Evolutionary conservation across 2,329 filamentous ascomycete genomes (phyloP), one percentile per base, ranked within the genome.

Genomic region (Colletotrichum neosansevieriae): DNA sequence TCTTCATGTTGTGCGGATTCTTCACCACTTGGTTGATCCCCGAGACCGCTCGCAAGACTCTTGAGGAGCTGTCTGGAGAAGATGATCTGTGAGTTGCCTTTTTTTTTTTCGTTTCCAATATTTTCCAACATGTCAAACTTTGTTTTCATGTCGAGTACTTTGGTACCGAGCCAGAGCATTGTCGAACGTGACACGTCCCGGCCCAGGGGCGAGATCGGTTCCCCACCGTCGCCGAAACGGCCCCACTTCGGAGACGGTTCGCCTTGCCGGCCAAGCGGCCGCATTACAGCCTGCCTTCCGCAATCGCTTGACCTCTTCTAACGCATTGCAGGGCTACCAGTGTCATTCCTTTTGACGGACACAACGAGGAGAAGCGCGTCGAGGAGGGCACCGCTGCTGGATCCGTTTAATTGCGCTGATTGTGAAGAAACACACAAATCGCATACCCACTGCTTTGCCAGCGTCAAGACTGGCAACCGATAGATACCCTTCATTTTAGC

Each of bases 1-100:
- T 50, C 70, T 85, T 49, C 85, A 80, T 74, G 83, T 83, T 19
- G 85, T 84, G 84, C 82, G 82, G 4, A 19, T 69, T 69, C 65
- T 50, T 47, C 9, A 69, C 66, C 85, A 85, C 66, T 73, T 86
- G 24, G 83, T 83, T 6, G 80, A 86, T 63, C 72, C 82, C 3
- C 81, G 86, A 74, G 68, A 67, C 49, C 78, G 76, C 19, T 75
- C 76, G 73, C 1, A 84, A 83, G 73, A 82, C 77, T 49, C 78
- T 86, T 5, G 84, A 86, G 71, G 82, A 85, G 61, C 77, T 86
- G 3, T 84, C 83, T 15, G 84, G 84, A 70, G 84, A 70, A 36
- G 69, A 69, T n/a, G 69, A 70, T 24, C 19, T 69, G 69, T 70
- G 21, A 61, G 69, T 70, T 19, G 1, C 21, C 17, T 1, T 49